phyloP scores from a whole-genome alignment of 495 filamentous ascomycete species.

The Neurospora sublineolata region DNA sequence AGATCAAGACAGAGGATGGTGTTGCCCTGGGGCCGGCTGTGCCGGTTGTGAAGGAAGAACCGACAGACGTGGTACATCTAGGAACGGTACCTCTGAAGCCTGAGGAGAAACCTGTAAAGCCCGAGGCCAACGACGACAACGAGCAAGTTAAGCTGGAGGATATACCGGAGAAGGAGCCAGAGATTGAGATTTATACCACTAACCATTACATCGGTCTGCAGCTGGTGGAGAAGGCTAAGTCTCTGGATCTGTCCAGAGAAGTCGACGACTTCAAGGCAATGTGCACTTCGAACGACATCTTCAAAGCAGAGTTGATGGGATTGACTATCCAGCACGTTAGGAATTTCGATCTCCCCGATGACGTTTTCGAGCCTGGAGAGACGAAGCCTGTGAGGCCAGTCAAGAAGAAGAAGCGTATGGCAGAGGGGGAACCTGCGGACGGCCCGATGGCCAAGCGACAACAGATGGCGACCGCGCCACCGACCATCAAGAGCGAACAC shows the following conservation, averaged over 20 bases:
- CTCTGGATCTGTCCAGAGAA: conserved; percentile 59
- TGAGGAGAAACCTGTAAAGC: conserved; percentile 4
- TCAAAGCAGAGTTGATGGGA: conserved; percentile 44
- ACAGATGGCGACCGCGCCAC: conserved; percentile 25
- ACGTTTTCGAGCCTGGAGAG: conserved; percentile 81
- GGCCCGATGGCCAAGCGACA: conserved; percentile 15
- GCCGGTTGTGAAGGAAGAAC: conserved; percentile 10
- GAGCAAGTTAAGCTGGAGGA: conserved; percentile 13
- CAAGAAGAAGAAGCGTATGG: conserved; percentile 36
- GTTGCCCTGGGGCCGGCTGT: not conserved
- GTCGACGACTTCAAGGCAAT: conserved; percentile 62
- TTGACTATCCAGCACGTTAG: conserved; percentile 62
- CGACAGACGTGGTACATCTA: not conserved
- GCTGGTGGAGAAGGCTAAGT: conserved; percentile 36
- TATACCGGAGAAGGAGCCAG: conserved; percentile 13
- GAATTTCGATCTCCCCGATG: conserved; percentile 75
- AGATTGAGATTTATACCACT: conserved; percentile 19
- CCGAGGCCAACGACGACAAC: conserved; percentile 4
- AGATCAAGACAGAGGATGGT: conserved; percentile 10
- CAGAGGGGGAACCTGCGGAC: conserved; percentile 9
- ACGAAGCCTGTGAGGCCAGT: conserved; percentile 47
- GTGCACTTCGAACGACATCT: conserved; percentile 56
- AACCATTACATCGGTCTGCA: conserved; percentile 26
- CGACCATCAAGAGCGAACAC: not conserved
- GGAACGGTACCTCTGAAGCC: conserved; percentile 1